phyloP scores from a whole-genome alignment of 2,329 filamentous ascomycete species.

The Cladosporium colombiae region DNA sequence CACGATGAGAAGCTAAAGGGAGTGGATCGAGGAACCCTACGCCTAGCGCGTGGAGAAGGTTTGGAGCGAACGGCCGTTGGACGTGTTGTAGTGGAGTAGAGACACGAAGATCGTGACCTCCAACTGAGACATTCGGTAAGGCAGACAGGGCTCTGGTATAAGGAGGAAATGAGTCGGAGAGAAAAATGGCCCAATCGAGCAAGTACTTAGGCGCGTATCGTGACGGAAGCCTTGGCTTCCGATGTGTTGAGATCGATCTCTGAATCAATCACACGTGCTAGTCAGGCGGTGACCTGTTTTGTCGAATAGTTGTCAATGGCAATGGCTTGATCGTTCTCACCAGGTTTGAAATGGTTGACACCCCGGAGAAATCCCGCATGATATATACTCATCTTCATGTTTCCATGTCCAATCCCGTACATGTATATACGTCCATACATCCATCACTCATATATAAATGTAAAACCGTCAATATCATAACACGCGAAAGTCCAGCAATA shows the following conservation, averaged over 20 bases:
- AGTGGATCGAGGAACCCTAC: background rate
- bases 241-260: background rate
- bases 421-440: background rate
- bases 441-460: constrained; percentile 1
- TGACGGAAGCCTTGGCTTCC: background rate
- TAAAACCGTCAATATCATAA: constrained; percentile 2
- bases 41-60: constrained; percentile 14
- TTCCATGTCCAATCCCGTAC: background rate
- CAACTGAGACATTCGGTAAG: constrained; percentile 3
- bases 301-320: background rate
- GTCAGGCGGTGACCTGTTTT: background rate
- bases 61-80: constrained; percentile 1
- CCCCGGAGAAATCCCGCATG: background rate
- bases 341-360: background rate
- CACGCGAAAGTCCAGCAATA: background rate
- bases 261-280: background rate
- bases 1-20: background rate
- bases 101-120: constrained; percentile 12
- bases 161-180: constrained; percentile 18
- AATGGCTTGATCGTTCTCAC: background rate
- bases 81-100: constrained; percentile 6
- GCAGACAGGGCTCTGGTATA: background rate
- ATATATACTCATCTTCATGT: background rate
- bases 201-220: background rate
- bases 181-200: background rate